These are phyloP conservation scores for Cronartium quercuum DNA, from an alignment of 1,284 basidiomycete genomes.

Conservation along the genomic window DNA sequence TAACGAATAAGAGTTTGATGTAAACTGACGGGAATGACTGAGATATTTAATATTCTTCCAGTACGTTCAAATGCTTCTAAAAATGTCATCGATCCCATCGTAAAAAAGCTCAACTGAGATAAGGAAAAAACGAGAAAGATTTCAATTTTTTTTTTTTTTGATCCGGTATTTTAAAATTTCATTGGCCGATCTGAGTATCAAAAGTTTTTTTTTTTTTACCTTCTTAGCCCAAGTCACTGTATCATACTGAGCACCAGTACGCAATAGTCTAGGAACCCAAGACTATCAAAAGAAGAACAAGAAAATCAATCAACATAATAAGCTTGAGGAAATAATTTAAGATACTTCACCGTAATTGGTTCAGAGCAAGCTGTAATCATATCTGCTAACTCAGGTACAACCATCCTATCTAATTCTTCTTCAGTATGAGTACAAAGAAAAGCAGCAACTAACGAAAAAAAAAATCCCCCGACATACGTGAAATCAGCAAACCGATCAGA, in stretches of 20 bases:
- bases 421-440: constrained; percentile 81
- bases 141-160: constrained; percentile 41
- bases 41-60: constrained; percentile 82
- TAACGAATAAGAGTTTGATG: background rate
- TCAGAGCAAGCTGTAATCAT: constrained; percentile 89
- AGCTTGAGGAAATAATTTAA: constrained; percentile 52
- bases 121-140: background rate
- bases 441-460: constrained; percentile 56
- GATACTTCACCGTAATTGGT: constrained; percentile 42
- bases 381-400: constrained; percentile 75
- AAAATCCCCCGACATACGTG: background rate
- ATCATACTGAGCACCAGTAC: constrained; percentile 89
- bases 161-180: too few species aligned
- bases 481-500: background rate
- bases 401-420: constrained; percentile 69
- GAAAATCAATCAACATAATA: background rate
- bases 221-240: constrained; percentile 85
- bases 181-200: background rate
- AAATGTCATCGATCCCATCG: constrained; percentile 89
- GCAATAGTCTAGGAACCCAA: constrained; percentile 74
- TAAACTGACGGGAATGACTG: constrained; percentile 74
- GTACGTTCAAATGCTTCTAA: constrained; percentile 89
- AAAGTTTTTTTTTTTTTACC: constrained; percentile 52
- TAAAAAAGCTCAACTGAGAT: constrained; percentile 69
- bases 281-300: constrained; percentile 47